Conservation (phyloP, 2,329 filamentous ascomycete species). For the Ophiosphaerella herpotricha region DNA sequence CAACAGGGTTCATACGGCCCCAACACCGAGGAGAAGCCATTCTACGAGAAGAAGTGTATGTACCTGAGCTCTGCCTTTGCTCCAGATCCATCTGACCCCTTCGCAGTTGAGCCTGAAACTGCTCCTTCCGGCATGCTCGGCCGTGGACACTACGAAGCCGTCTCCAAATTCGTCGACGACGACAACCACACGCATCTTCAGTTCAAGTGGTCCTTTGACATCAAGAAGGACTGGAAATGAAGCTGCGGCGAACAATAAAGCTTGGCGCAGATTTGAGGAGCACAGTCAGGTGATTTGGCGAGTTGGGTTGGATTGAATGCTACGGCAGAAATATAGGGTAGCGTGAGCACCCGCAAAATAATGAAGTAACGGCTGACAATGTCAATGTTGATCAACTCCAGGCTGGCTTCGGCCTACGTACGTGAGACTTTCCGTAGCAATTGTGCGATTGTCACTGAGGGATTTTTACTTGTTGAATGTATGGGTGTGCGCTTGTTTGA, state of each 20-base stretch:
- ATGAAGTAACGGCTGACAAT: slow-evolving; percentile 34
- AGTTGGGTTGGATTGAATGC: slow-evolving; percentile 12
- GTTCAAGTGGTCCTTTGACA: slow-evolving; percentile 97
- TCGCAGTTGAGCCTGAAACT: slow-evolving; percentile 82
- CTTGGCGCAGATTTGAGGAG: too few relatives aligned
- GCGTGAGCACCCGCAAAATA: slow-evolving; percentile 19
- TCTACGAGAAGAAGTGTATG: slow-evolving; percentile 92
- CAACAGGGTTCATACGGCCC: slow-evolving; percentile 86
- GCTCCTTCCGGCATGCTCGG: slow-evolving; percentile 89
- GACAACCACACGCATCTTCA: slow-evolving; percentile 87
- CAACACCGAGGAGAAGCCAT: slow-evolving; percentile 82
- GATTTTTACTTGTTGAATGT: slow-evolving; percentile 5
- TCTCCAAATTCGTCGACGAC: slow-evolving; percentile 92
- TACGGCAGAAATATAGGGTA: slow-evolving; percentile 21
- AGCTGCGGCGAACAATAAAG: not conserved
- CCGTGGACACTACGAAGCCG: slow-evolving; percentile 86
- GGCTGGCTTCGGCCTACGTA: slow-evolving; percentile 11
- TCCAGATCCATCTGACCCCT: slow-evolving; percentile 12
- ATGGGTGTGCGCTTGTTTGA: not conserved
- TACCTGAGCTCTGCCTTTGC: not conserved
- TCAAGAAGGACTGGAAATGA: slow-evolving; percentile 89
- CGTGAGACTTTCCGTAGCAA: slow-evolving; percentile 12
- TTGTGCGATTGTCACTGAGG: slow-evolving; percentile 5
- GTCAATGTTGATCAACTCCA: slow-evolving; percentile 25
- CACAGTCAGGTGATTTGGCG: slow-evolving; percentile 2